Evolutionary conservation across 2,329 filamentous ascomycete species (phyloP).

Genomic region (Talaromyces amestolkiae): DNA sequence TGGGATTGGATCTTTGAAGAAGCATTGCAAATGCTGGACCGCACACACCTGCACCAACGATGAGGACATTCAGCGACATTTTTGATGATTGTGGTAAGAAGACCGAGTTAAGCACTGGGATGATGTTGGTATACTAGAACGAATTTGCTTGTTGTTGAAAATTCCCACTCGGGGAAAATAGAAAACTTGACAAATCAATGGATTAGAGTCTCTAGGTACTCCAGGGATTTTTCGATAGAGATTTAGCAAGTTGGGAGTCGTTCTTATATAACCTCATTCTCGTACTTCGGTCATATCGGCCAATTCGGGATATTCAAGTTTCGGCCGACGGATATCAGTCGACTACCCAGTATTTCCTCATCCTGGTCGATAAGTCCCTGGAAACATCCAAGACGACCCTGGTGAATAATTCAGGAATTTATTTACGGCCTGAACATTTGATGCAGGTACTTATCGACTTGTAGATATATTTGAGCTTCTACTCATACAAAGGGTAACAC

Average conservation of each 20-base stretch:
- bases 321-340: not conserved
- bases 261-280: not conserved
- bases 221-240: no score
- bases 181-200: not conserved
- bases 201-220: not conserved
- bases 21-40: not conserved
- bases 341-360: not conserved
- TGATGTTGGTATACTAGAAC: not conserved
- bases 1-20: not conserved
- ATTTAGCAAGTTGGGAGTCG: not conserved
- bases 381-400: not conserved
- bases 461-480: no score
- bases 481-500: no score
- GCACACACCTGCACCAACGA: not conserved
- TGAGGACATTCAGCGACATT: not conserved
- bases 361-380: not conserved
- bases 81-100: not conserved
- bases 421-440: no score
- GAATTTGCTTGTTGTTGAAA: not conserved
- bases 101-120: not conserved
- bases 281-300: not conserved
- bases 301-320: not conserved
- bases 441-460: no score
- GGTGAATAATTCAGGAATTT: no score
- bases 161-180: not conserved